Conservation (phyloP, 306 rosid genomes). For the Ammopiptanthus mongolicus region DNA sequence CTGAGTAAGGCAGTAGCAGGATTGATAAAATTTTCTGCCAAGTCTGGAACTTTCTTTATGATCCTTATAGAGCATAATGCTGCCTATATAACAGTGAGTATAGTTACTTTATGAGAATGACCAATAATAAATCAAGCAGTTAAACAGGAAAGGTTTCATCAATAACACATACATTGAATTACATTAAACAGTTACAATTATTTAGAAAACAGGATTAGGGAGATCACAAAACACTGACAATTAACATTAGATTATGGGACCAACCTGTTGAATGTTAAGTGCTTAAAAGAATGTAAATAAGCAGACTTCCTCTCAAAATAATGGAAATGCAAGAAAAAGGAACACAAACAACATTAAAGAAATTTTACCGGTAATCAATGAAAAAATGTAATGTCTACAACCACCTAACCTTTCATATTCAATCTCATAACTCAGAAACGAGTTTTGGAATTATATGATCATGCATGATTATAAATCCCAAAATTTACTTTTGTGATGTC, state of each 20-base stretch:
- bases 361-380: not conserved
- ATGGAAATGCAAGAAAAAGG: not conserved
- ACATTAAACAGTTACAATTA: not conserved
- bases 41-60: constrained; percentile 93
- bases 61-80: constrained; percentile 94
- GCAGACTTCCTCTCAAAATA: constrained; percentile 9
- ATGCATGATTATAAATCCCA: not conserved
- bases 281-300: not conserved
- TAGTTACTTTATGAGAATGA: constrained; percentile 34
- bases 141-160: not conserved
- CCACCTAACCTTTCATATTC: not conserved
- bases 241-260: constrained; percentile 5
- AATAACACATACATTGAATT: constrained; percentile 20
- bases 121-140: constrained; percentile 17
- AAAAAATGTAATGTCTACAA: constrained; percentile 1
- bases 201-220: constrained; percentile 16
- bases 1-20: constrained; percentile 84
- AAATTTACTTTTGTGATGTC: not conserved
- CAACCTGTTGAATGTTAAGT: constrained; percentile 17
- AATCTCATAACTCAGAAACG: not conserved
- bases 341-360: not conserved
- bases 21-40: constrained; percentile 90
- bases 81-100: constrained; percentile 56
- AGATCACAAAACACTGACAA: constrained; percentile 16
- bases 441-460: not conserved